Percentiles rank a stretch among this genome's conserved stretches.
phyloP scores from a whole-genome alignment of 306 rosid species.

The Cucurbita argyrosperma region DNA sequence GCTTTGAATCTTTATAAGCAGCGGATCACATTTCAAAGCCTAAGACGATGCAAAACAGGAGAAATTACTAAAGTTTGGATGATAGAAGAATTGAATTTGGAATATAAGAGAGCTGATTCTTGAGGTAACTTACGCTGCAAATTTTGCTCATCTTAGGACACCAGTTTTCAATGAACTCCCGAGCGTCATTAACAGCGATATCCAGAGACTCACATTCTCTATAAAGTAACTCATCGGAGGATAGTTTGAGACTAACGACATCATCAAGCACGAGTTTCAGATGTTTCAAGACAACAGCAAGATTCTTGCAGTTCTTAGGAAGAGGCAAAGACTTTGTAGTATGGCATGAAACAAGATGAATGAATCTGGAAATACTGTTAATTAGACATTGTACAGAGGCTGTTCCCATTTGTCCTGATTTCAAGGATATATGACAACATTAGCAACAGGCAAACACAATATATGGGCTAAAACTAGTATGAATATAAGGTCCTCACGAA shows the following conservation, averaged over 20 bases:
- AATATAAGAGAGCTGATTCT: not conserved
- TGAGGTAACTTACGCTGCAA: slow-evolving; percentile 36
- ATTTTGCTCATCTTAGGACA: slow-evolving; percentile 63
- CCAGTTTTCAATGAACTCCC: slow-evolving; percentile 70
- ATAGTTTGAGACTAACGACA: slow-evolving; percentile 33
- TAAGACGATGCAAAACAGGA: slow-evolving; percentile 22
- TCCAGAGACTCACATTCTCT: slow-evolving; percentile 72
- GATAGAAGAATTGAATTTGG: not conserved
- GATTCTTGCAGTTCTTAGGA: slow-evolving; percentile 43
- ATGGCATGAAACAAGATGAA: slow-evolving; percentile 77
- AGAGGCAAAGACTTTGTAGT: slow-evolving; percentile 38
- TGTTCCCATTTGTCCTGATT: slow-evolving; percentile 54
- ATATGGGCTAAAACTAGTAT: not conserved
- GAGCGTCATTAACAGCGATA: slow-evolving; percentile 43
- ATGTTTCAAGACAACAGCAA: slow-evolving; percentile 51
- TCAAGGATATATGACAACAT: not conserved
- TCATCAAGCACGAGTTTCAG: slow-evolving; percentile 75
- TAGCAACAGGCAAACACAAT: not conserved
- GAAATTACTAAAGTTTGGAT: not conserved
- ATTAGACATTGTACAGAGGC: slow-evolving; percentile 49
- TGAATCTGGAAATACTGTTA: slow-evolving; percentile 79
- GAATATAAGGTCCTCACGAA: not conserved
- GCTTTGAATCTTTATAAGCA: slow-evolving; percentile 46
- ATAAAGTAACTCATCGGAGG: slow-evolving; percentile 32
- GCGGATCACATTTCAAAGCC: slow-evolving; percentile 48